Base-by-base conservation (phyloP, 164 flowering plant genomes). In the Berberis vulgaris region DNA sequence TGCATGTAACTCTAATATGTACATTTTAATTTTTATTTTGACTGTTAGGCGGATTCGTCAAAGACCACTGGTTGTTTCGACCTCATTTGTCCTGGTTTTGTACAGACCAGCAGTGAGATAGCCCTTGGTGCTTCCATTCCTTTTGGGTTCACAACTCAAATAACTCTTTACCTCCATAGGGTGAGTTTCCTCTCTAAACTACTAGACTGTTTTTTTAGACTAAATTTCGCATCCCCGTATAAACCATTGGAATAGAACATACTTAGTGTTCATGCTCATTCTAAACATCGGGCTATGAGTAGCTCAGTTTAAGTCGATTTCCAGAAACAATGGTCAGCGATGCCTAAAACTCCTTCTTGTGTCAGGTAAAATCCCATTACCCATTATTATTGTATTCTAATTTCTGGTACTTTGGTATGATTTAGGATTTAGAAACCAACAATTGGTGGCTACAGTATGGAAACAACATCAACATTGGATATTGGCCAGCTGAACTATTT, bases 401-500 rank as follows among this genome's bases (percentile, higher is more conserved):
- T 26, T 46, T 46, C 8, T 26, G 26, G 26, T 26, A 26, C 10
- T 26, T 8, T 52, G 4, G 10, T 52, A 26, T 52, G 54, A 11
- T 52, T 6, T 10, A 52, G 54, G 54, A 52, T 52, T 11, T 11
- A 4, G 54, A 52, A 10, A 52, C 54, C n/a, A 11, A 11, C 4
- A 52, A 52, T 11, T 52, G 54, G 54, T 52, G 54, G 54, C n/a
- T 52, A 52, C 54, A 11, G n/a, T 52, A 52, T 52, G 54, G 54
- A 52, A 52, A 7, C n/a, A 26, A 5, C 11, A 26, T 52, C 4
- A 11, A 52, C 54, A 52, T 52, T 52, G 54, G 54, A 52, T 52
- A 52, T 52, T 52, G 11, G 11, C 54, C 54, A 52, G 8, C 54
- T 52, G 54, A 52, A 52, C 11, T 52, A 11, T 26, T 26, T 26